Evolutionary conservation across 2,329 filamentous ascomycete genomes (phyloP), one percentile per base, ranked within the genome.

Genomic region (Emmonsiellopsis sp.): DNA sequence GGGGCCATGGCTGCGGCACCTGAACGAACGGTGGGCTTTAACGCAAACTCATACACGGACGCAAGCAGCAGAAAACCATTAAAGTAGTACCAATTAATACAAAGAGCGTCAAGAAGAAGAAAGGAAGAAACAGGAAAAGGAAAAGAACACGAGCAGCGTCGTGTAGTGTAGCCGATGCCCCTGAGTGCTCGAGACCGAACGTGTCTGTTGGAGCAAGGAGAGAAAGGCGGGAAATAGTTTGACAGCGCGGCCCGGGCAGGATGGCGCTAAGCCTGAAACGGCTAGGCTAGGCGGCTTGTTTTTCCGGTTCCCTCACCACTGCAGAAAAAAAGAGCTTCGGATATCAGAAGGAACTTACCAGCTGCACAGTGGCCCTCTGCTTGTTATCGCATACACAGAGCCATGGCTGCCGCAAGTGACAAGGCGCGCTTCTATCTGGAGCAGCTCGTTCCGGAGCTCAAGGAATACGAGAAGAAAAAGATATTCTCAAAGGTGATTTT

Each of bases 401-500:
- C 46, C 55, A 95, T 95, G 89, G 82, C 90, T 1, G 86, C 83
- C 42, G 85, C 93, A 55, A 86, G 87, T 58, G 93, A 97, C 66
- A 97, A 96, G 73, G 93, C 92, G 53, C 88, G 92, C 55, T 97
- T 92, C 73, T 96, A 88, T 71, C 81, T 97, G 59, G 93, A 98
- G 75, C 86, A 92, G 62, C 86, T 87, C 2, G 88, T 96, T 43
- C 89, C 91, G 13, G 91, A 97, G 70, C 80, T 98, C 54, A 89
- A 90, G 58, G 90, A 95, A 64, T 94, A 89, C 70, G 87, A 95
- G 71, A 82, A 88, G 60, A 96, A 95, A 70, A 85, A 89, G 63
- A 87, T 98, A 62, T 98, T 98, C 73, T 82, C 80, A 57, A 84
- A 86, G 75, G 87, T 87, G 70, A 26, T 26, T 26, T 26, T 26